Conservation (phyloP, 2,329 filamentous ascomycete genomes). For the Apiospora koreana region DNA sequence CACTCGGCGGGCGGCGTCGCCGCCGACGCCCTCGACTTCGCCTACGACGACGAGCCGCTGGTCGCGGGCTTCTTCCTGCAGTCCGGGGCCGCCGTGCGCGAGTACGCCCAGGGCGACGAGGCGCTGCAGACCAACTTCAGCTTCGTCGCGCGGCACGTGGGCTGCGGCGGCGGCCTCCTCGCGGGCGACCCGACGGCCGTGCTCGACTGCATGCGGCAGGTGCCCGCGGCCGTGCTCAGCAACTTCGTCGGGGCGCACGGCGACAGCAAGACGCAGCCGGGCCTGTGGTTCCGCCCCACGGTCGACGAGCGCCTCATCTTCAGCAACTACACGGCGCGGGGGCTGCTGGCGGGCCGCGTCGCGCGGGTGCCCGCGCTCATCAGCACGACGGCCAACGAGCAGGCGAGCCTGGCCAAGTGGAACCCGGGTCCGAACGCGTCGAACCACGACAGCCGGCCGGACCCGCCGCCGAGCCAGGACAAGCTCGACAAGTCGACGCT, state of each 20-base stretch:
- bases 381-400: constrained; percentile 35
- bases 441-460: constrained; percentile 25
- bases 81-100: constrained; percentile 33
- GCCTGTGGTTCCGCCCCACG: constrained; percentile 27
- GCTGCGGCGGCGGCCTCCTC: constrained; percentile 32
- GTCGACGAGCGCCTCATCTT: constrained; percentile 34
- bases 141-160: constrained; percentile 35
- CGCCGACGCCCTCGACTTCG: constrained; percentile 32
- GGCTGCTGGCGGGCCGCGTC: constrained; percentile 24
- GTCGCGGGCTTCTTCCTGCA: constrained; percentile 42
- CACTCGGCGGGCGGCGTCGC: constrained; percentile 16
- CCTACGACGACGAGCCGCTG: constrained; percentile 48
- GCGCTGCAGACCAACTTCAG: constrained; percentile 31
- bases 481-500: constrained; percentile 21
- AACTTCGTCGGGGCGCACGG: constrained; percentile 20
- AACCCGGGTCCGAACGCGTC: constrained; percentile 29
- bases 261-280: constrained; percentile 20
- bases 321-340: constrained; percentile 30
- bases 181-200: constrained; percentile 25
- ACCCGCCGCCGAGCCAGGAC: constrained; percentile 17
- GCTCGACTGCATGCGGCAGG: constrained; percentile 38
- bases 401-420: constrained; percentile 26
- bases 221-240: constrained; percentile 26
- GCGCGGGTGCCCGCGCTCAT: constrained; percentile 31
- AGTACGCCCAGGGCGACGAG: constrained; percentile 22